Evolutionary conservation across 805 yeast species (phyloP).

Genomic region (Clavispora vitiphila): DNA sequence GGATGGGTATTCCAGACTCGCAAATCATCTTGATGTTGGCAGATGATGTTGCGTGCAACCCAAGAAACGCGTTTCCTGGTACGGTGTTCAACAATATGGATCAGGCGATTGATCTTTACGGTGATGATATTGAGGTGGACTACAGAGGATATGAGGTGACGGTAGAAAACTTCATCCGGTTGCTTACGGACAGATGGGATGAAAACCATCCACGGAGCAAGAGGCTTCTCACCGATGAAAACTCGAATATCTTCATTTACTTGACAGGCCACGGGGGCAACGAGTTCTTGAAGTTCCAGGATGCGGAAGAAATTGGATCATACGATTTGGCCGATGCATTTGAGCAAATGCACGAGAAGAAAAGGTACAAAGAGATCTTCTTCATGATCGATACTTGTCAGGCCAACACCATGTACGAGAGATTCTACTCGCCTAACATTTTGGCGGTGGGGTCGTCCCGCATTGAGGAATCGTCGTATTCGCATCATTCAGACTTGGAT

Average conservation of each 20-base stretch:
- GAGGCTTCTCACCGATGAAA: conserved; percentile 85
- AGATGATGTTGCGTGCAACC: conserved; percentile 96
- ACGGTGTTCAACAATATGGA: conserved; percentile 92
- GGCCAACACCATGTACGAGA: conserved; percentile 95
- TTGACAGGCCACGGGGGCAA: conserved; percentile 99
- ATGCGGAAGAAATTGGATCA: conserved; percentile 94
- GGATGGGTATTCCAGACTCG: conserved; percentile 96
- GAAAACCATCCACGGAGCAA: conserved; percentile 91
- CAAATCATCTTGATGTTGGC: conserved; percentile 94
- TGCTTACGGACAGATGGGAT: conserved; percentile 94
- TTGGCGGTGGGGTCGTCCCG: conserved; percentile 89
- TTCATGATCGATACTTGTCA: conserved; percentile 99
- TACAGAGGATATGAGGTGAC: conserved; percentile 97
- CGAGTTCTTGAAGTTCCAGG: conserved; percentile 95
- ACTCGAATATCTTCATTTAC: conserved; percentile 88
- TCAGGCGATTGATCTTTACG: conserved; percentile 87
- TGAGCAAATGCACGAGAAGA: conserved; percentile 94
- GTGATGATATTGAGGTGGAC: conserved; percentile 93
- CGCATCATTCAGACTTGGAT: conserved; percentile 93
- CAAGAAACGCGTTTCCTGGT: conserved; percentile 93
- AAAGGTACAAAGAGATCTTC: conserved; percentile 88
- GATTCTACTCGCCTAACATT: conserved; percentile 87
- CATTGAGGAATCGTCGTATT: conserved; percentile 83
- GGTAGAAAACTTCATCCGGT: conserved; percentile 90
- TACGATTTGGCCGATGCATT: conserved; percentile 96